Conservation (phyloP, 2,329 filamentous ascomycete species). For the Colletotrichum trifolii region DNA sequence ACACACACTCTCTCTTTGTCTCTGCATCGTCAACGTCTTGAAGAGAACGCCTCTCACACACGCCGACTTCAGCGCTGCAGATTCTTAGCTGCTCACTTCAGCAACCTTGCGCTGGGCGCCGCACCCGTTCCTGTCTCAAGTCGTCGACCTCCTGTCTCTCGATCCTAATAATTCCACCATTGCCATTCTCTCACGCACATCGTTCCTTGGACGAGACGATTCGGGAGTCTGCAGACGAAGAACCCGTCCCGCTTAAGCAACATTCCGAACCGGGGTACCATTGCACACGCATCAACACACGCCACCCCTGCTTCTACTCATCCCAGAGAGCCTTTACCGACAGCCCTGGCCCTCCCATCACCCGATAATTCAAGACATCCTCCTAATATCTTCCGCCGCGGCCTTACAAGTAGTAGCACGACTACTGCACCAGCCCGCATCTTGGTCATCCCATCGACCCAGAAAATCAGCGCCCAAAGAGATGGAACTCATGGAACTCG, state of each 20-base stretch:
- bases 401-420: conserved; percentile 36
- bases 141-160: conserved; percentile 31
- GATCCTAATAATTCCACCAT: conserved; percentile 14
- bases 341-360: conserved; percentile 21
- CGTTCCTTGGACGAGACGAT: conserved; percentile 26
- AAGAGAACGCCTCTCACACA: no score
- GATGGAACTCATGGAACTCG: conserved; percentile 74
- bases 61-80: conserved; percentile 25
- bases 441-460: conserved; percentile 46
- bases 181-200: conserved; percentile 9
- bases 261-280: conserved; percentile 30
- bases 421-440: conserved; percentile 38
- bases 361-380: conserved; percentile 30
- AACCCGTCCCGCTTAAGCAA: conserved; percentile 32
- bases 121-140: conserved; percentile 36
- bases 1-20: conserved; percentile 4
- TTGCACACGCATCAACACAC: conserved; percentile 29
- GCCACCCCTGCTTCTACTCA: conserved; percentile 28
- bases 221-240: conserved; percentile 29
- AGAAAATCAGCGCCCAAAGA: conserved; percentile 41
- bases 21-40: conserved; percentile 13
- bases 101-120: conserved; percentile 37
- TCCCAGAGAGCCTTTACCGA: conserved; percentile 4
- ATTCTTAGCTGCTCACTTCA: conserved; percentile 33
- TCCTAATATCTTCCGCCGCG: conserved; percentile 22